A percentile compares a stretch with the other conserved stretches of the same genome.
Evolutionary conservation across 2,329 filamentous ascomycete genomes (phyloP).

Genomic region (Rugonectria rugulosa): DNA sequence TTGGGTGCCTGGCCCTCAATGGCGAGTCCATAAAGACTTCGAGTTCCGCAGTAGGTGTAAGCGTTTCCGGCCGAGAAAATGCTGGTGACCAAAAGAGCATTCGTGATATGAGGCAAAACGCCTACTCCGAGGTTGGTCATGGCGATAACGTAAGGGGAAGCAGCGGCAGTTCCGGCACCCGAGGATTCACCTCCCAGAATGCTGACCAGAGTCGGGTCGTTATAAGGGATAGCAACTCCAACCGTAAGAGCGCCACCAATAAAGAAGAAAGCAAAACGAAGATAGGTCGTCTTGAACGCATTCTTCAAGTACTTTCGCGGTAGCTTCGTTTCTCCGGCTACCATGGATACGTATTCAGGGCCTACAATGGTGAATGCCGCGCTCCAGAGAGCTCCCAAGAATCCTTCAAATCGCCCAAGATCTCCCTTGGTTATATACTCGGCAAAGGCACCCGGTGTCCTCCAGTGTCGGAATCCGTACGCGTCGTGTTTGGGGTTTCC

Average conservation of each 20-base stretch:
- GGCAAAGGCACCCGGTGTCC: conserved; percentile 19
- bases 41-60: conserved; percentile 58
- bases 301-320: conserved; percentile 25
- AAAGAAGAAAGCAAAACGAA: conserved; percentile 25
- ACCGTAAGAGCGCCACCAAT: conserved; percentile 47
- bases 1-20: conserved; percentile 54
- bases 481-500: conserved; percentile 23
- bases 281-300: conserved; percentile 24
- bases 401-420: conserved; percentile 22
- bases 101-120: conserved; percentile 62
- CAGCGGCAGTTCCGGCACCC: conserved; percentile 54
- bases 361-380: conserved; percentile 65
- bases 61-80: conserved; percentile 55
- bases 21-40: conserved; percentile 58
- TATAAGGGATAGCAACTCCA: conserved; percentile 70
- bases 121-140: conserved; percentile 61
- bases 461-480: conserved; percentile 27
- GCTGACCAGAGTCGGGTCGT: conserved; percentile 63
- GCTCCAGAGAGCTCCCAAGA: conserved; percentile 21
- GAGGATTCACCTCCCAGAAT: conserved; percentile 45
- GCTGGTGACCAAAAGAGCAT: conserved; percentile 54
- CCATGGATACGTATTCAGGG: conserved; percentile 64
- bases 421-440: conserved; percentile 21
- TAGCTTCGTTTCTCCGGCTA: conserved; percentile 22
- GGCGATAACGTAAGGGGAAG: conserved; percentile 68